Evolutionary conservation across 176 grass and related monocot genomes (phyloP).

Genomic region (Carex pumila): DNA sequence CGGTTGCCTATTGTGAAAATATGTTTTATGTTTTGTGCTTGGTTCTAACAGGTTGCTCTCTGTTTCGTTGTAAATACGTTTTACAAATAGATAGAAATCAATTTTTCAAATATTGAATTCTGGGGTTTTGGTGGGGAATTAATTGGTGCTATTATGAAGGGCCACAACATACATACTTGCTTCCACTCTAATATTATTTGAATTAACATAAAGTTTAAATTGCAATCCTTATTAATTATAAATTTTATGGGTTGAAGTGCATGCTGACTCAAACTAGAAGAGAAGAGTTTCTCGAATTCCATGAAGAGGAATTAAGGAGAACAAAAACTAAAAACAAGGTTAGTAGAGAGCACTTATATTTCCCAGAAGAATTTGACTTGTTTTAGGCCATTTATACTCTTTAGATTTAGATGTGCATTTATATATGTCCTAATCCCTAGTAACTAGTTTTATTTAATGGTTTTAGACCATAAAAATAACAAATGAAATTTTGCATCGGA

Average conservation of each 20-base stretch:
- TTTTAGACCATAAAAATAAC: background rate
- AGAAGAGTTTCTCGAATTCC: conserved; percentile 19
- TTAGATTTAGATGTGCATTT: background rate
- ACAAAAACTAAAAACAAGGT: conserved; percentile 27
- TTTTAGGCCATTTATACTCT: conserved; percentile 21
- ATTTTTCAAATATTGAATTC: background rate
- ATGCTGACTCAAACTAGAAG: conserved; percentile 8
- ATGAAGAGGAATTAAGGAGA: conserved; percentile 13
- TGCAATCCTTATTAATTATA: background rate
- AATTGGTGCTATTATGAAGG: background rate
- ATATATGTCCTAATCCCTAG: background rate
- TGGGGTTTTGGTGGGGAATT: background rate
- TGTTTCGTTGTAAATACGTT: background rate
- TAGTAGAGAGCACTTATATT: conserved; percentile 3
- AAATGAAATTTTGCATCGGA: background rate
- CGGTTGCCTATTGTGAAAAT: background rate
- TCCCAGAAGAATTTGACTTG: conserved; percentile 28
- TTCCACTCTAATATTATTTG: background rate
- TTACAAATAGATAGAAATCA: background rate
- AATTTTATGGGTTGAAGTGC: background rate
- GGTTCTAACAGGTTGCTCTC: background rate
- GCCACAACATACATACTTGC: background rate
- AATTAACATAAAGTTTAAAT: background rate
- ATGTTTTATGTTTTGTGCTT: background rate
- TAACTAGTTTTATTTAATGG: conserved; percentile 9